These are phyloP conservation scores for Yamadazyma taylorii DNA, from an alignment of 1,139 yeast species.

Conservation along the genomic window DNA sequence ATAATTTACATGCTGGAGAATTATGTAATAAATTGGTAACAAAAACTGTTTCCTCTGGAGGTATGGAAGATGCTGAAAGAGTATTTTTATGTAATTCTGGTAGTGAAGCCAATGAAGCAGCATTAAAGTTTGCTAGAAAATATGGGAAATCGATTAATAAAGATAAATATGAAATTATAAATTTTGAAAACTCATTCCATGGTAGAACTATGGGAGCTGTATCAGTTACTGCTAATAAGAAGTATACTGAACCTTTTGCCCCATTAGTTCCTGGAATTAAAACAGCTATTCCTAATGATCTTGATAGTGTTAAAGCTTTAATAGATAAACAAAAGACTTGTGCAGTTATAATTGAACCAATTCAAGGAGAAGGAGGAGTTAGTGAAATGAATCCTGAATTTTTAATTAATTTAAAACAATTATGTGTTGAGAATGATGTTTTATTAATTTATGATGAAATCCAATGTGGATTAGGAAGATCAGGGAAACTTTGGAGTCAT, in stretches of 20 bases:
- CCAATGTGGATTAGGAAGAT: slow-evolving; percentile 93
- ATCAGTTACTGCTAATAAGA: slow-evolving; percentile 87
- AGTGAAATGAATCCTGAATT: slow-evolving; percentile 65
- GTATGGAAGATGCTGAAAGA: slow-evolving; percentile 74
- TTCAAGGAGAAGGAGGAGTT: slow-evolving; percentile 98
- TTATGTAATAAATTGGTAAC: slow-evolving; percentile 70
- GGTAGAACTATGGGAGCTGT: slow-evolving; percentile 95
- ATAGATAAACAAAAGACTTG: slow-evolving; percentile 72
- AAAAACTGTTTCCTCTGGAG: slow-evolving; percentile 68
- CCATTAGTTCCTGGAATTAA: slow-evolving; percentile 87
- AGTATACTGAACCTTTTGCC: slow-evolving; percentile 86
- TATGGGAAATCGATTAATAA: slow-evolving; percentile 59
- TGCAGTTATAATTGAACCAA: slow-evolving; percentile 93
- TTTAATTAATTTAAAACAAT: slow-evolving; percentile 59
- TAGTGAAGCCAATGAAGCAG: slow-evolving; percentile 97
- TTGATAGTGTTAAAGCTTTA: slow-evolving; percentile 54
- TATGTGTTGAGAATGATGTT: slow-evolving; percentile 72
- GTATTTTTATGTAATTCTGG: slow-evolving; percentile 95
- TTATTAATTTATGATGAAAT: slow-evolving; percentile 90
- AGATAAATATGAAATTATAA: slow-evolving; percentile 71
- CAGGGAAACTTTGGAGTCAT: slow-evolving; percentile 95
- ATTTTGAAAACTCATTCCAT: slow-evolving; percentile 89
- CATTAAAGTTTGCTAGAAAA: slow-evolving; percentile 91
- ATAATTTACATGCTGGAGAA: slow-evolving; percentile 81
- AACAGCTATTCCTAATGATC: slow-evolving; percentile 60